Percentiles rank a stretch among this genome's conserved stretches.
These are phyloP conservation scores for Aspergillus aculeatinus DNA, from an alignment of 2,329 filamentous ascomycete species.

Conservation along the genomic window DNA sequence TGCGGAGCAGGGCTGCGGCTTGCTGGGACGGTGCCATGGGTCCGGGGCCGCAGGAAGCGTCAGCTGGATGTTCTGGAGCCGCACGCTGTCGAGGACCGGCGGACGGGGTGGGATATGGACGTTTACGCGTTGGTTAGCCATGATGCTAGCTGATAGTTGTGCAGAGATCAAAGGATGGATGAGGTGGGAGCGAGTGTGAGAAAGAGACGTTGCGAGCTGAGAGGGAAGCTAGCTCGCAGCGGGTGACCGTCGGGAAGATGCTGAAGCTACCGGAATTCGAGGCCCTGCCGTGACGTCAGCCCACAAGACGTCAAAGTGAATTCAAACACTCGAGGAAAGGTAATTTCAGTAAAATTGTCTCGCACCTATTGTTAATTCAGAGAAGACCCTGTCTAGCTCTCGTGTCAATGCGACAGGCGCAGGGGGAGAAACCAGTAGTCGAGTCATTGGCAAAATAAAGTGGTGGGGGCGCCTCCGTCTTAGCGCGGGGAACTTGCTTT, in stretches of 20 bases:
- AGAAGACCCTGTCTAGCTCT: not conserved
- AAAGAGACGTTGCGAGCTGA: not conserved
- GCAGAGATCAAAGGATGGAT: not conserved
- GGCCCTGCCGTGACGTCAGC: conserved; percentile 4
- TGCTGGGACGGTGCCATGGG: conserved; percentile 47
- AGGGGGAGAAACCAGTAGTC: not conserved
- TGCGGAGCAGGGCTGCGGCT: conserved; percentile 47
- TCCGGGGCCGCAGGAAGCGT: conserved; percentile 46
- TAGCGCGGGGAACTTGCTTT: not conserved
- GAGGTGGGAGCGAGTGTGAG: not conserved
- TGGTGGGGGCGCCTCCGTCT: not conserved
- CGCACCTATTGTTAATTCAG: not conserved
- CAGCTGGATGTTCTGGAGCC: conserved; percentile 45
- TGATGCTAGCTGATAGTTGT: conserved; percentile 11
- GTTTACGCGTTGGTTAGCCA: conserved; percentile 27
- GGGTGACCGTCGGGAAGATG: conserved; percentile 1
- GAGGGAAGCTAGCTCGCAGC: not conserved
- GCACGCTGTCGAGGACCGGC: conserved; percentile 38
- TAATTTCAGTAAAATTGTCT: not conserved
- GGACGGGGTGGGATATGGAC: conserved; percentile 34
- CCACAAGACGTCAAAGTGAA: not conserved
- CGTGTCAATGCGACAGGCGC: not conserved
- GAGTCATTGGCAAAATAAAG: not conserved
- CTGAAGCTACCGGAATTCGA: conserved; percentile 1
- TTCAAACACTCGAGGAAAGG: not conserved